A percentile compares a stretch with the other conserved stretches of the same genome.
phyloP scores from a whole-genome alignment of 495 filamentous ascomycete genomes.

The Neurospora hispaniola region DNA sequence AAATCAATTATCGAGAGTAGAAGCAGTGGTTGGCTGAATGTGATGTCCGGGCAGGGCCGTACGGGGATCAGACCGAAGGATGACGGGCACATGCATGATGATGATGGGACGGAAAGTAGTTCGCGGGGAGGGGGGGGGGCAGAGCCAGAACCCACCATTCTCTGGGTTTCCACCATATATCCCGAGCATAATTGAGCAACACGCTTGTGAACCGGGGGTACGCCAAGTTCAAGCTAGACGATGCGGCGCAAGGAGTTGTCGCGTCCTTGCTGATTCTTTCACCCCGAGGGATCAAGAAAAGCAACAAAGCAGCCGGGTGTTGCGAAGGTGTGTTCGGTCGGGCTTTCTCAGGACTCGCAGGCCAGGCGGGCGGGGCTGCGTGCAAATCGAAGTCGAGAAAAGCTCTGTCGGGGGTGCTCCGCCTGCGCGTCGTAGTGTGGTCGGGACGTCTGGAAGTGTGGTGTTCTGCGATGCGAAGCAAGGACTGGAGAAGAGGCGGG shows the following conservation, averaged over 20 bases:
- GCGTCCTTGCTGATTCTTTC: neutral
- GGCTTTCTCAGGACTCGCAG: neutral
- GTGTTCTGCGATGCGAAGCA: neutral
- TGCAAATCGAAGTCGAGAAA: neutral
- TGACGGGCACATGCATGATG: neutral
- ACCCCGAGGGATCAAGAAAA: neutral
- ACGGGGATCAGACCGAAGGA: neutral
- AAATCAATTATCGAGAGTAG: neutral
- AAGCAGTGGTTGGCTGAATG: neutral
- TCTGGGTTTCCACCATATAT: conserved; percentile 36
- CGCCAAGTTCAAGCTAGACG: conserved; percentile 2
- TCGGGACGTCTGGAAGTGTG: neutral
- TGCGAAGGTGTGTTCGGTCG: neutral
- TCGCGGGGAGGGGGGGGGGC: neutral
- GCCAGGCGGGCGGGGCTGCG: neutral
- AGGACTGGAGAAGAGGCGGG: neutral
- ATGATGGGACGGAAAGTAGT: neutral
- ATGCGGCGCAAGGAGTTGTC: neutral
- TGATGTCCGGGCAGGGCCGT: neutral
- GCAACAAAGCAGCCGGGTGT: neutral
- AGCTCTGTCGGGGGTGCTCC: neutral
- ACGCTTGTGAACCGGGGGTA: conserved; percentile 7
- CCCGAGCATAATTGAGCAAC: conserved; percentile 36
- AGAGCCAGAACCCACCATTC: conserved; percentile 30
- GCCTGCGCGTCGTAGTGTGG: neutral